phyloP scores from a whole-genome alignment of 2,329 filamentous ascomycete species.

The Fusarium foetens region DNA sequence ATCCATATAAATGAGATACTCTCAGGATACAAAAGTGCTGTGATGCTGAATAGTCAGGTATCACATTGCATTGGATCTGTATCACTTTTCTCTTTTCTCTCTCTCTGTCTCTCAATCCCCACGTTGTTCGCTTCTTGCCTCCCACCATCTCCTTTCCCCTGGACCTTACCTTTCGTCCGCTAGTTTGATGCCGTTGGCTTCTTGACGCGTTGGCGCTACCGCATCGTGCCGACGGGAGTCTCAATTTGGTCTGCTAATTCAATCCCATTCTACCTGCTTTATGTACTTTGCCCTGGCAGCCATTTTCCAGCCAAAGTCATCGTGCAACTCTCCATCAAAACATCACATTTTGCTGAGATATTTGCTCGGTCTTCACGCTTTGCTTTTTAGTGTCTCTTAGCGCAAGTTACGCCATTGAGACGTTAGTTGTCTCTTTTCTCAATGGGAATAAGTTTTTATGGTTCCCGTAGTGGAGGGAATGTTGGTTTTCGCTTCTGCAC shows the following conservation, averaged over 20 bases:
- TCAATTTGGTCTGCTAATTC: not conserved
- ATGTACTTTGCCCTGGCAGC: not conserved
- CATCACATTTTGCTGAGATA: not conserved
- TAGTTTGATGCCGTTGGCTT: not conserved
- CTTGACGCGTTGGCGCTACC: conserved; percentile 3
- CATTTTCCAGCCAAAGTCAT: too few species aligned
- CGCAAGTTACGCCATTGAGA: not conserved
- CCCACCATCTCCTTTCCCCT: conserved; percentile 20
- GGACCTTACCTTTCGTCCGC: conserved; percentile 5
- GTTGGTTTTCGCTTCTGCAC: conserved; percentile 1
- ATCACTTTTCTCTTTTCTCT: conserved; percentile 7
- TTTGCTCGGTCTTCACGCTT: not conserved
- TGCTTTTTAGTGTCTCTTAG: not conserved
- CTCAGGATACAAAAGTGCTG: not conserved
- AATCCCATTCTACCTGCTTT: not conserved
- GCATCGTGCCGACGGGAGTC: not conserved
- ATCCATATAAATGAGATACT: not conserved
- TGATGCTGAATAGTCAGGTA: not conserved
- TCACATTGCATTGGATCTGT: not conserved
- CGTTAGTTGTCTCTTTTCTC: conserved; percentile 40
- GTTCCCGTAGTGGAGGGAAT: not conserved
- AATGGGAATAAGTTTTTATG: not conserved
- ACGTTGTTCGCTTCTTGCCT: conserved; percentile 8
- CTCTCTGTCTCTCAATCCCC: not conserved
- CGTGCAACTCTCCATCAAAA: not conserved